These are phyloP conservation scores for Escallonia herrerae DNA, from an alignment of 129 eudicot species.

Conservation along the genomic window DNA sequence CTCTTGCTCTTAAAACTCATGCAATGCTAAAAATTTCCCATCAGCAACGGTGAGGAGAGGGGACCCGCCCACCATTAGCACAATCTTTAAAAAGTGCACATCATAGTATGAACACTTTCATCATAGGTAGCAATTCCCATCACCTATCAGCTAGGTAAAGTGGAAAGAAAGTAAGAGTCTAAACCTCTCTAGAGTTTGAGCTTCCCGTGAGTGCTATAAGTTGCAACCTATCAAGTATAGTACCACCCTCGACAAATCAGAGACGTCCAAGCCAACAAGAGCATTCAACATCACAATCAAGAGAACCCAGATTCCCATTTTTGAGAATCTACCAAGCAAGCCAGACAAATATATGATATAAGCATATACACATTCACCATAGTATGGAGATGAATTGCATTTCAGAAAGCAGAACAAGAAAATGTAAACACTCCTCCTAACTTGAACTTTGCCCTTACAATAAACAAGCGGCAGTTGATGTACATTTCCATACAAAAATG, in stretches of 20 bases:
- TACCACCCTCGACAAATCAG: no score
- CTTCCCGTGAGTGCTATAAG: constrained; percentile 1
- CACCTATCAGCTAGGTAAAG: constrained; percentile 1
- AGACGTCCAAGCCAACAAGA: not conserved
- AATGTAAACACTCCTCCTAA: constrained; percentile 33
- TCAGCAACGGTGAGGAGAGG: not conserved
- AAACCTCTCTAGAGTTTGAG: not conserved
- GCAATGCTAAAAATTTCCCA: no score
- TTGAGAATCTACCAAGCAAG: not conserved
- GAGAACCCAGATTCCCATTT: not conserved
- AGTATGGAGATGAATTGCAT: not conserved
- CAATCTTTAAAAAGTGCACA: not conserved
- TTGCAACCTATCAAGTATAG: not conserved
- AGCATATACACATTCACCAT: not conserved
- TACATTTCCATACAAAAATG: constrained; percentile 19
- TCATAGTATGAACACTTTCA: not conserved
- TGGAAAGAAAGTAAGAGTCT: constrained; percentile 6
- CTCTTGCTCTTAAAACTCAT: no score
- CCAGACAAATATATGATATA: not conserved
- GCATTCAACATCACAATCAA: not conserved
- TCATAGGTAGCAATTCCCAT: constrained; percentile 13
- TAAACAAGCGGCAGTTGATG: constrained; percentile 29
- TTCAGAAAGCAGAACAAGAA: constrained; percentile 21
- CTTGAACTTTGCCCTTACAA: constrained; percentile 37
- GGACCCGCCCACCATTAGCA: constrained; percentile 11